These are phyloP conservation scores for Xylaria telfairii DNA, from an alignment of 495 filamentous ascomycete genomes.

Conservation along the genomic window DNA sequence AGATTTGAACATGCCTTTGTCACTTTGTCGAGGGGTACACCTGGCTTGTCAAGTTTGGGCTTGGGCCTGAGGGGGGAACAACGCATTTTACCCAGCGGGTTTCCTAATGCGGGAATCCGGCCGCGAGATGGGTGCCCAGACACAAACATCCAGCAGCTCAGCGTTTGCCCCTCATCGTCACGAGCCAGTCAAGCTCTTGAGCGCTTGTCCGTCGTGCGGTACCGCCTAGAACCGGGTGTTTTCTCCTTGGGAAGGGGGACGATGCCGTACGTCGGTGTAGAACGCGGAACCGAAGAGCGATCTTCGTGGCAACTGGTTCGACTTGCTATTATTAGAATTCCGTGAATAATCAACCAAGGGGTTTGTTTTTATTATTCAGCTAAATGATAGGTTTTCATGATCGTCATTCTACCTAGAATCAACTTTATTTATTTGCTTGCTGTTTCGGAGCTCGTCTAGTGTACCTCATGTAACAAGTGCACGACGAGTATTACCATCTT, in stretches of 20 bases:
- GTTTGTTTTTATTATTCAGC: not conserved
- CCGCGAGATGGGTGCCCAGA: slow-evolving; percentile 11
- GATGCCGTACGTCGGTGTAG: not conserved
- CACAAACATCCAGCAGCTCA: slow-evolving; percentile 2
- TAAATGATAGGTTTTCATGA: not conserved
- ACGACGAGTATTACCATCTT: not conserved
- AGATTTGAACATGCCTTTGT: not conserved
- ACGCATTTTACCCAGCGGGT: slow-evolving; percentile 39
- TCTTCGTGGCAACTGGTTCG: not conserved
- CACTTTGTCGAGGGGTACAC: slow-evolving; percentile 20
- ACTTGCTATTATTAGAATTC: not conserved
- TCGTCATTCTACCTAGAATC: not conserved
- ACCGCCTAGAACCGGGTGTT: slow-evolving; percentile 6
- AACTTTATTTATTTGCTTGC: not conserved
- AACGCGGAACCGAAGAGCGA: not conserved
- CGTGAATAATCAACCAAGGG: not conserved
- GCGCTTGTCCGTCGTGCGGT: not conserved
- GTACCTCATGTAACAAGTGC: not conserved
- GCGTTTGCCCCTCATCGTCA: slow-evolving; percentile 15
- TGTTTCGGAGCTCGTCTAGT: not conserved
- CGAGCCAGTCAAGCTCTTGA: slow-evolving; percentile 8
- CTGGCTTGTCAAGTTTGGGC: slow-evolving; percentile 13
- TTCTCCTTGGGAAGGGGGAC: not conserved
- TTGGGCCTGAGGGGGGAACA: slow-evolving; percentile 30
- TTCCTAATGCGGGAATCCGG: slow-evolving; percentile 36